Evolutionary conservation across 2,329 filamentous ascomycete species (phyloP).

Genomic region (Gyromitra esculenta): DNA sequence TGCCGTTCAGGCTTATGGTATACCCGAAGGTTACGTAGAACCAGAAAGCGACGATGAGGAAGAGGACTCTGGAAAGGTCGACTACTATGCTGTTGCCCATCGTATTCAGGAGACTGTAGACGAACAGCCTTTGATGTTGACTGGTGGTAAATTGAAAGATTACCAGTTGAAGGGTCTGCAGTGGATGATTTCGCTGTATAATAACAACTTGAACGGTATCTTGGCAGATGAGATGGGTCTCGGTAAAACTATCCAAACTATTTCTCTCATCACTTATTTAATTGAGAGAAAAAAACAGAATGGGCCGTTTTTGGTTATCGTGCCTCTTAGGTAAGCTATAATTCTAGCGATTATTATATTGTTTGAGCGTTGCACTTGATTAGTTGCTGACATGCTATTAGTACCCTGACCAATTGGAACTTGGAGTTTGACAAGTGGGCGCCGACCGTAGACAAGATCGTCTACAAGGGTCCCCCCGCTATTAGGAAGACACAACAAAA

Average conservation of each 20-base stretch:
- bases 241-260: constrained; percentile 98
- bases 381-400: constrained; percentile 40
- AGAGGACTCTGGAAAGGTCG: constrained; percentile 80
- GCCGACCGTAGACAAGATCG: constrained; percentile 82
- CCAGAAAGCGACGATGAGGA: constrained; percentile 73
- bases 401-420: constrained; percentile 98
- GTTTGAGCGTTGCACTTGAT: not conserved
- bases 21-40: constrained; percentile 65
- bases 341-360: constrained; percentile 20
- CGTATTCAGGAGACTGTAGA: constrained; percentile 92
- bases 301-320: constrained; percentile 94
- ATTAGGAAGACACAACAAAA: constrained; percentile 89
- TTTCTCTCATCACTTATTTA: constrained; percentile 95
- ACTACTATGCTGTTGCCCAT: constrained; percentile 98
- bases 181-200: constrained; percentile 99
- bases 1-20: constrained; percentile 79
- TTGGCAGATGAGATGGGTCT: constrained; percentile 99
- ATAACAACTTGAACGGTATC: constrained; percentile 99
- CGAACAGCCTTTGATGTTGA: constrained; percentile 82
- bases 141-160: constrained; percentile 93
- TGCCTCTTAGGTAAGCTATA: constrained; percentile 72
- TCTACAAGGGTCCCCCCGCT: constrained; percentile 95
- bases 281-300: constrained; percentile 94
- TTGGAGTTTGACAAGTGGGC: constrained; percentile 99
- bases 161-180: constrained; percentile 98